Conservation (phyloP, 2,329 filamentous ascomycete genomes). For the Colletotrichum sp. region DNA sequence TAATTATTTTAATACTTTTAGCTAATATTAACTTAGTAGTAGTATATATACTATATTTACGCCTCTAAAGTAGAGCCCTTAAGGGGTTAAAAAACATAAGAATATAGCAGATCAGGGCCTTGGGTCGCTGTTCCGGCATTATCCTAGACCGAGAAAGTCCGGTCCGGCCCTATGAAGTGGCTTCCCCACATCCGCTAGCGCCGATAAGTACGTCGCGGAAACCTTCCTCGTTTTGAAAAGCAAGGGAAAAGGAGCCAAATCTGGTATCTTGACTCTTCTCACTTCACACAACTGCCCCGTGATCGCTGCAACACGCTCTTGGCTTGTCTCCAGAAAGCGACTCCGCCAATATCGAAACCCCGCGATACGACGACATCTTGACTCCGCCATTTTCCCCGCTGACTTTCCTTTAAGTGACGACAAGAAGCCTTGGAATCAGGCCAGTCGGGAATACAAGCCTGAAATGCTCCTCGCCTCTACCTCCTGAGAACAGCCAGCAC, state of each 20-base stretch:
- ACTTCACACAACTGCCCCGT: neutral
- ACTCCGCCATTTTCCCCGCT: neutral
- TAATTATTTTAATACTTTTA: no score
- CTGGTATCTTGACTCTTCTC: neutral
- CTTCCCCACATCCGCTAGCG: neutral
- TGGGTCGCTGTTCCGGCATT: neutral
- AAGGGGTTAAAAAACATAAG: no score
- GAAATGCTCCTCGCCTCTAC: neutral
- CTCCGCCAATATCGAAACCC: neutral
- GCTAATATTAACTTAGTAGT: no score
- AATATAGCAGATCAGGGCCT: no score
- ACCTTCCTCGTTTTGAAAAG: neutral
- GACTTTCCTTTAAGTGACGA: neutral
- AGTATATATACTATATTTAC: no score
- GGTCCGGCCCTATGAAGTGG: neutral
- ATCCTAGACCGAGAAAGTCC: neutral
- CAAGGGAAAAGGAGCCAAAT: neutral
- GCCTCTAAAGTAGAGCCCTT: no score
- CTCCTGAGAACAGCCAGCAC: neutral
- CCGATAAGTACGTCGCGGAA: conserved; percentile 5
- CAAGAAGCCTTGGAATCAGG: neutral
- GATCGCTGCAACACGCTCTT: neutral
- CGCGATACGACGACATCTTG: neutral
- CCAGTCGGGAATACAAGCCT: neutral
- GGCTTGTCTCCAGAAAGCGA: neutral